Base-by-base conservation (phyloP, 805 yeast species). In the Scheffersomyces coipomensis region DNA sequence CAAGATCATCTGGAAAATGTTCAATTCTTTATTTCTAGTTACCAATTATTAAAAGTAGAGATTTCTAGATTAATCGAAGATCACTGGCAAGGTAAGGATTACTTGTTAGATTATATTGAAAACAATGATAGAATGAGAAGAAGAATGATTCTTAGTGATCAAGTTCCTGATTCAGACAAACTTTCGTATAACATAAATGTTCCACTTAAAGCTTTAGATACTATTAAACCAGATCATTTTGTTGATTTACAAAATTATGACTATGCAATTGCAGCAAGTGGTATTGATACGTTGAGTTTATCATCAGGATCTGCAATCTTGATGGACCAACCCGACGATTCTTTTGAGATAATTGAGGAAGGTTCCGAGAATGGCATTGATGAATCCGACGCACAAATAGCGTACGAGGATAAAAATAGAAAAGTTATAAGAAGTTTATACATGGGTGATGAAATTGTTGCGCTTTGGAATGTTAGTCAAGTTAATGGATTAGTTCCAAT, bases 401-500 rank as follows among this genome's bases (percentile, higher is more conserved):
- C 45, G 2, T 71, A 73, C 38, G 84, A 81, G 45, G 95, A 87
- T 55, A 79, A 79, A 49, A 86, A 88, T 55, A 64, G 95, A 39
- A 84, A 83, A 51, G 83, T 88, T 1, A 62, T 88, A 16, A 72
- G 90, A 42, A 76, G 86, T 49, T 62, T 88, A 39, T 80, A 66
- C 48, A 73, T 78, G 37, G 85, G 85, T 12, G 97, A 88, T 55
- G 73, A 73, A 33, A 85, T 89, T 18, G 73, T 67, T n/a, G 77
- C 78, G 11, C 62, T 88, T 13, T 82, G 87, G 82, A 88, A 88
- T 55, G 80, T 85, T 1, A 79, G 90, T 39, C 79, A 81, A 35
- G 77, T 89, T 16, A 64, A 83, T 41, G 96, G 96, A 0, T 62
- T 88, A n/a, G 86, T 81, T 22, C 80, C 89, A 2, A 66, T 75